Percentiles rank a stretch among this genome's conserved stretches.
These are phyloP conservation scores for Calycina herbarum DNA, from an alignment of 2,329 filamentous ascomycete genomes.

Conservation along the genomic window DNA sequence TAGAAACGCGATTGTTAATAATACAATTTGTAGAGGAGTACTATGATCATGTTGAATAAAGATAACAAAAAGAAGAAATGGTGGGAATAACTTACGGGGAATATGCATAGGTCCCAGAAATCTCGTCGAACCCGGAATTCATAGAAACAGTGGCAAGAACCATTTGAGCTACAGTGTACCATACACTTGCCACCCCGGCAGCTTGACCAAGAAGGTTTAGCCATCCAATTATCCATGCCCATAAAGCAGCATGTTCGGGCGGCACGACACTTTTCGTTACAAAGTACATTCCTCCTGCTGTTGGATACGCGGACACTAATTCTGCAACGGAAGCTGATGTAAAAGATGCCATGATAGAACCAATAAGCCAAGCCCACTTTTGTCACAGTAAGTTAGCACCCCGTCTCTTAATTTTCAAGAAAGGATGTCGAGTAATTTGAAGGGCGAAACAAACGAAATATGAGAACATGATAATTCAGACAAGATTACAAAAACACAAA, in stretches of 20 bases:
- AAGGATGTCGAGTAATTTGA: no score
- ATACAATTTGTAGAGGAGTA: constrained; percentile 57
- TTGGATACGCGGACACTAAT: constrained; percentile 65
- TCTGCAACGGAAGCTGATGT: constrained; percentile 67
- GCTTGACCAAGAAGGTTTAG: constrained; percentile 66
- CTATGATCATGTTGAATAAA: constrained; percentile 38
- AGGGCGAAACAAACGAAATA: no score
- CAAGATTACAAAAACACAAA: neutral
- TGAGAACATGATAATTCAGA: no score
- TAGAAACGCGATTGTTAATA: constrained; percentile 56
- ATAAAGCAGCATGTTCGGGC: constrained; percentile 58
- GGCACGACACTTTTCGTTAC: constrained; percentile 66
- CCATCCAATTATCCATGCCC: constrained; percentile 68
- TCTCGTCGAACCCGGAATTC: constrained; percentile 54
- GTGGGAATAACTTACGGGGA: constrained; percentile 49
- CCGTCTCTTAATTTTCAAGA: no score
- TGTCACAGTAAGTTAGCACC: neutral
- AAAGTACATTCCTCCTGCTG: constrained; percentile 68
- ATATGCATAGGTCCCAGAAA: constrained; percentile 48
- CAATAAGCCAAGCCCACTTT: constrained; percentile 62
- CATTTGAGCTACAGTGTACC: constrained; percentile 65
- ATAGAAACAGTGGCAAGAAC: constrained; percentile 61
- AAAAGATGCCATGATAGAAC: constrained; percentile 63
- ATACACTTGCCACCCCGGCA: constrained; percentile 61
- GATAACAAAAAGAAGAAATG: neutral